phyloP scores from a whole-genome alignment of 78 protist genomes.

The Trichosphaerium sp. region DNA sequence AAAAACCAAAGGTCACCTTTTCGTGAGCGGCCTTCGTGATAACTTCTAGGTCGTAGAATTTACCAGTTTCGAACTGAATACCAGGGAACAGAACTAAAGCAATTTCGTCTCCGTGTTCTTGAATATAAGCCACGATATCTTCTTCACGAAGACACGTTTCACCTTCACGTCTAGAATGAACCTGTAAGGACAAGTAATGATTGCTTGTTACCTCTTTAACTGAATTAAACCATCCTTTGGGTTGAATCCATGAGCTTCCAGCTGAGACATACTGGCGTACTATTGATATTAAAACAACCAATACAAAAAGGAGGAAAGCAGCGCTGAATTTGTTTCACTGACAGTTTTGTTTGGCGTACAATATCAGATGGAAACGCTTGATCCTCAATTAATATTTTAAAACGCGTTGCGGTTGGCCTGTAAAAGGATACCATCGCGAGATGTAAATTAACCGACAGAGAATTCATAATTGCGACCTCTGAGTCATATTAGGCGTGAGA shows the following conservation, averaged over 20 bases:
- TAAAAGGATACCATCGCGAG: conserved; percentile 71
- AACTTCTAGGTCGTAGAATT: conserved; percentile 52
- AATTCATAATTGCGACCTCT: conserved; percentile 76
- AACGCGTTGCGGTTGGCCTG: conserved; percentile 53
- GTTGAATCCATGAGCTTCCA: conserved; percentile 44
- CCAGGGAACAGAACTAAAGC: conserved; percentile 42
- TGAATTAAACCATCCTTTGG: conserved; percentile 44
- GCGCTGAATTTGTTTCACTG: neutral
- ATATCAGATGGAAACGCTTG: conserved; percentile 89
- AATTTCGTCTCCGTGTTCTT: conserved; percentile 47
- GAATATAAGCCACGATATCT: conserved; percentile 27
- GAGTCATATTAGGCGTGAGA: too few species aligned
- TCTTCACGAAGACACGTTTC: conserved; percentile 40
- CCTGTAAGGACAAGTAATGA: too few species aligned
- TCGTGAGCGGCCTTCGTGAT: conserved; percentile 63
- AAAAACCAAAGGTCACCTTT: too few species aligned
- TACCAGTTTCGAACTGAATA: conserved; percentile 76
- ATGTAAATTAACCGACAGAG: conserved; percentile 83
- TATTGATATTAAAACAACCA: neutral
- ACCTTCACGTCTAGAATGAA: conserved; percentile 21
- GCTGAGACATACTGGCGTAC: conserved; percentile 60
- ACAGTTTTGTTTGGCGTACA: neutral
- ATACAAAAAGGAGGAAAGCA: neutral
- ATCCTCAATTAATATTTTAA: conserved; percentile 73
- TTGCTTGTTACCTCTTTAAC: too few species aligned